Conservation (phyloP, 345 rosid species). For the Rhizophora mangle region DNA sequence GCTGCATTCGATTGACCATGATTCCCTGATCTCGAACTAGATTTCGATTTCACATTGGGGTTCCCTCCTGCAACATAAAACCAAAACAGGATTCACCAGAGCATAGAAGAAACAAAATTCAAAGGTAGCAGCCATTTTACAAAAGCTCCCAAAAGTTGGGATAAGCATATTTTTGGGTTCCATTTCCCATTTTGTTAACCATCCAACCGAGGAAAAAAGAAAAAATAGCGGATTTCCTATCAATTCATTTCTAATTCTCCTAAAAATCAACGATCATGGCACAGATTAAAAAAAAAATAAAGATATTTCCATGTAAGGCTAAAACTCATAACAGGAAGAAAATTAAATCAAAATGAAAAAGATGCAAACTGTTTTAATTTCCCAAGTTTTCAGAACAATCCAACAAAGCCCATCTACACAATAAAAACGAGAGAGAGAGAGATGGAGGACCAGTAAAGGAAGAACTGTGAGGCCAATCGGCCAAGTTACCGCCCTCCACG, state of each 20-base stretch:
- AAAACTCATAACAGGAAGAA: no score
- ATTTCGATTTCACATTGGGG: slow-evolving; percentile 19
- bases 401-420: neutral
- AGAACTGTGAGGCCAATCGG: slow-evolving; percentile 53
- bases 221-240: no score
- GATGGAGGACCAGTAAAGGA: slow-evolving; percentile 33
- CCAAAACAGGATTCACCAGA: slow-evolving; percentile 5
- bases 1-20: slow-evolving; percentile 32
- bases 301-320: no score
- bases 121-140: neutral
- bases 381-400: neutral
- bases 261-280: no score
- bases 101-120: slow-evolving; percentile 2
- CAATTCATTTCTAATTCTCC: no score
- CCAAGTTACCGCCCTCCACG: slow-evolving; percentile 70
- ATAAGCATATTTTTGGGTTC: no score
- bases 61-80: slow-evolving; percentile 45
- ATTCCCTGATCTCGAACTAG: slow-evolving; percentile 34
- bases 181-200: no score
- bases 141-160: neutral
- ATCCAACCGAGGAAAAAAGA: no score
- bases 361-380: neutral
- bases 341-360: neutral
- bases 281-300: no score
- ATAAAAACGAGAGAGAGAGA: neutral